Conservation (phyloP, 108 stramenopile species). For the Chaetoceros tenuissimus region DNA sequence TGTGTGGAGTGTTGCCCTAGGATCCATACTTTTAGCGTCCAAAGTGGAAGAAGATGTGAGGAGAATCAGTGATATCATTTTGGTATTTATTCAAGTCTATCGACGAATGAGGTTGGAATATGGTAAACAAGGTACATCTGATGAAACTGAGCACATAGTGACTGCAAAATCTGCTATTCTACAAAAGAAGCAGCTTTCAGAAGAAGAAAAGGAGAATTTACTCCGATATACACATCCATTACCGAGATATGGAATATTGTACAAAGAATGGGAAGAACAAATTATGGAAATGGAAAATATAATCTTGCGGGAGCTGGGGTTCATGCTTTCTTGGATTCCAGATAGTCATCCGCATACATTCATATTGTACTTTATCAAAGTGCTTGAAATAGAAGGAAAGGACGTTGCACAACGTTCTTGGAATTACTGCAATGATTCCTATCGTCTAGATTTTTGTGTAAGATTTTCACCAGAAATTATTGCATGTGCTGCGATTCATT, state of each 20-base stretch:
- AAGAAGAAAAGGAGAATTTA: slow-evolving; percentile 29
- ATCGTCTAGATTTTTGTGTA: slow-evolving; percentile 66
- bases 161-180: neutral
- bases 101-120: slow-evolving; percentile 38
- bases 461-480: slow-evolving; percentile 60
- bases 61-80: slow-evolving; percentile 68
- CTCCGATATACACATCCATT: slow-evolving; percentile 29
- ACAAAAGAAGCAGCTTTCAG: slow-evolving; percentile 5
- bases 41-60: slow-evolving; percentile 72
- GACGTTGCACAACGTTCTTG: slow-evolving; percentile 59
- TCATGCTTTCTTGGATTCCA: slow-evolving; percentile 78
- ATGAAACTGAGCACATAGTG: slow-evolving; percentile 7
- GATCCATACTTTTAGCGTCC: slow-evolving; percentile 61
- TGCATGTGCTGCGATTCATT: slow-evolving; percentile 48
- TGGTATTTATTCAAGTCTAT: slow-evolving; percentile 52
- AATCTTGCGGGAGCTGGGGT: slow-evolving; percentile 60
- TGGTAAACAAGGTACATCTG: slow-evolving; percentile 11
- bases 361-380: slow-evolving; percentile 46
- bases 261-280: slow-evolving; percentile 49
- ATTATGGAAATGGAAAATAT: slow-evolving; percentile 40
- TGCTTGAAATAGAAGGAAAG: slow-evolving; percentile 23
- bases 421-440: slow-evolving; percentile 86
- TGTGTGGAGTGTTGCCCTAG: slow-evolving; percentile 28
- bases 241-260: slow-evolving; percentile 45
- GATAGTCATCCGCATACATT: slow-evolving; percentile 75